Evolutionary conservation across 1,284 basidiomycete species (phyloP).

Genomic region (Vanrija humicola): DNA sequence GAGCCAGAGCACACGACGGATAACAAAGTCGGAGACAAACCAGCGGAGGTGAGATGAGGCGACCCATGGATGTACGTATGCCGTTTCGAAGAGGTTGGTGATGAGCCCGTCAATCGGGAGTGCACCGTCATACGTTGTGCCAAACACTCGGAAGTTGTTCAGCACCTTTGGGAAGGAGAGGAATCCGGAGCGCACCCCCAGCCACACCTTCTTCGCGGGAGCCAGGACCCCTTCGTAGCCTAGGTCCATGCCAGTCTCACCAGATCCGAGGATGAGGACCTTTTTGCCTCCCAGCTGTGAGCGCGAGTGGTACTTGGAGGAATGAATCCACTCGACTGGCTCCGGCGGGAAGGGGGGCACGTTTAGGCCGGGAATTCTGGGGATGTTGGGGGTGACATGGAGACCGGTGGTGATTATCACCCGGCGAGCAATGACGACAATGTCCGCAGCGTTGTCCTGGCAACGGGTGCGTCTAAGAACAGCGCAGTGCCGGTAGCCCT

Average conservation of each 20-base stretch:
- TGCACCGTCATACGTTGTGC: conserved; percentile 52
- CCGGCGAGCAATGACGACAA: conserved; percentile 27
- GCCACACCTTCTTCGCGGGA: conserved; percentile 55
- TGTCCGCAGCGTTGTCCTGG: conserved; percentile 42
- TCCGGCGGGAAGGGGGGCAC: conserved; percentile 23
- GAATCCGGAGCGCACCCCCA: conserved; percentile 58
- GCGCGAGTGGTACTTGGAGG: conserved; percentile 55
- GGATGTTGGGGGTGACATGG: conserved; percentile 56
- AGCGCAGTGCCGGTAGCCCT: conserved; percentile 22
- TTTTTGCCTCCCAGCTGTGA: conserved; percentile 53
- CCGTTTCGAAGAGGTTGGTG: conserved; percentile 44
- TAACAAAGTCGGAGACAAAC: conserved; percentile 63
- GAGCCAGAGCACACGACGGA: conserved; percentile 61
- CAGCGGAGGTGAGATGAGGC: conserved; percentile 58
- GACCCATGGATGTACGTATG: conserved; percentile 56
- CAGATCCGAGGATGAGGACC: conserved; percentile 60
- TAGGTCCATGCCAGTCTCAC: conserved; percentile 67
- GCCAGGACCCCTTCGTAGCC: conserved; percentile 55
- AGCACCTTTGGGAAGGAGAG: conserved; percentile 62
- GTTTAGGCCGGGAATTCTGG: conserved; percentile 54
- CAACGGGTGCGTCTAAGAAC: conserved; percentile 8
- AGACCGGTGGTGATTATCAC: conserved; percentile 4
- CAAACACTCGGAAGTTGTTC: conserved; percentile 61
- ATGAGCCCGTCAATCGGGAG: conserved; percentile 58
- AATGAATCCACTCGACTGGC: conserved; percentile 53